Conservation (phyloP, 495 filamentous ascomycete species). For the Aspergillus avenaceus region DNA sequence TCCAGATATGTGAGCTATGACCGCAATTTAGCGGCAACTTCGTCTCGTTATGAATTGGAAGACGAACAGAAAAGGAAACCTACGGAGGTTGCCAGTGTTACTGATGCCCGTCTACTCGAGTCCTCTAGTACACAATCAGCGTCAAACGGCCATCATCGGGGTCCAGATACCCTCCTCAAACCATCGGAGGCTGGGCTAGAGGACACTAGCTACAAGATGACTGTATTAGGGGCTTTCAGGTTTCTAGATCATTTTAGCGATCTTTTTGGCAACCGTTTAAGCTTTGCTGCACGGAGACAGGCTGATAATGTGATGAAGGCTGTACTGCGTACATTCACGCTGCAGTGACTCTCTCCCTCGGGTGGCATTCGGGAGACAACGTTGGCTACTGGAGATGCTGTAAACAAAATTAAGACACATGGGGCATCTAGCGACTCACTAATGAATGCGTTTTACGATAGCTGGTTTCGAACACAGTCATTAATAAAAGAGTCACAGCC, state of each 20-base stretch:
- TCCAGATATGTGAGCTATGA: conserved; percentile 21
- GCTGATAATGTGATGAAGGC: conserved; percentile 18
- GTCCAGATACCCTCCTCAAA: not conserved
- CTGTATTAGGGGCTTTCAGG: conserved; percentile 10
- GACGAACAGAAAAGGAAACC: not conserved
- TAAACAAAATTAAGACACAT: too few species aligned
- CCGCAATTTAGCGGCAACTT: conserved; percentile 16
- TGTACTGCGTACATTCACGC: conserved; percentile 14
- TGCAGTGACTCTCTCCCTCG: conserved; percentile 20
- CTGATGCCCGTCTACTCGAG: not conserved
- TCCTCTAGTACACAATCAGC: not conserved
- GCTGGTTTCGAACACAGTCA: conserved; percentile 12
- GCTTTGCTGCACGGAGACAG: conserved; percentile 3
- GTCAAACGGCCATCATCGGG: not conserved
- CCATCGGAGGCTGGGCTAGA: not conserved
- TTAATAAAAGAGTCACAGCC: conserved; percentile 2
- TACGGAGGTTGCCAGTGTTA: not conserved
- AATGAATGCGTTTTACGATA: conserved; percentile 9
- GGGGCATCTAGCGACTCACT: too few species aligned
- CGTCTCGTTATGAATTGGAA: conserved; percentile 16
- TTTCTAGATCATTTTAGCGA: conserved; percentile 27
- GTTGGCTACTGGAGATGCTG: too few species aligned
- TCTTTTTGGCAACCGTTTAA: conserved; percentile 22
- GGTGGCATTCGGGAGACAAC: not conserved
- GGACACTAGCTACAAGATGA: conserved; percentile 4